These are phyloP conservation scores for Fistulifera solaris DNA, from an alignment of 108 stramenopile genomes.

Conservation along the genomic window DNA sequence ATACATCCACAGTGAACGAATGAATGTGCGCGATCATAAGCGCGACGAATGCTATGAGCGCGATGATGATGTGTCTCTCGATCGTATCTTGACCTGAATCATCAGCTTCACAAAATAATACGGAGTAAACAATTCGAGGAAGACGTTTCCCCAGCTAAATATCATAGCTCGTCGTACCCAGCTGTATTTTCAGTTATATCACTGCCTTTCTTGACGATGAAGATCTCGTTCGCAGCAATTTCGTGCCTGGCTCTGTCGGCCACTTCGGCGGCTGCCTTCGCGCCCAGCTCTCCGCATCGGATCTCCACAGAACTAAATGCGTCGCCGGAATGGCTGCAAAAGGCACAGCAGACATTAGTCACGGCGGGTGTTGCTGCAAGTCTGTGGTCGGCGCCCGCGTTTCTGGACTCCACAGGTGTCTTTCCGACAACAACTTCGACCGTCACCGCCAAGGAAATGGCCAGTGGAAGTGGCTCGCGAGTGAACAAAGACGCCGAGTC, in stretches of 20 bases:
- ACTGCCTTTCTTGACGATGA: background rate
- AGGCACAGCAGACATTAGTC: constrained; percentile 3
- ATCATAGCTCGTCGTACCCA: no score
- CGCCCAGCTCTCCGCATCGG: background rate
- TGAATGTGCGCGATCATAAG: no score
- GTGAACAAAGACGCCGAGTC: constrained; percentile 92
- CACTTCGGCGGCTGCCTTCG: background rate
- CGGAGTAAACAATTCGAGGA: no score
- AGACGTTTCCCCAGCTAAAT: no score
- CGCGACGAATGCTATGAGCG: no score
- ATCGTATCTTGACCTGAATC: no score
- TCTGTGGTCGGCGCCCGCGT: constrained; percentile 18
- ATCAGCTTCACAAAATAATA: no score
- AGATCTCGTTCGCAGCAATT: background rate
- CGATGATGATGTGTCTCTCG: no score
- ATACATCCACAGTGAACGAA: no score
- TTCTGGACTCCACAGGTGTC: background rate
- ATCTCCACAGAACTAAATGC: background rate
- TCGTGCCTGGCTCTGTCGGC: background rate
- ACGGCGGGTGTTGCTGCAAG: constrained; percentile 12
- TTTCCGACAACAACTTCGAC: background rate
- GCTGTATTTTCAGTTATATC: background rate
- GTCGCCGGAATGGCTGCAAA: background rate
- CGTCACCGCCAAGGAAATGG: constrained; percentile 70
- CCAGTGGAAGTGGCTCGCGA: constrained; percentile 72